Base-by-base conservation (phyloP, 805 yeast genomes). In the Saturnispora mendoncae region DNA sequence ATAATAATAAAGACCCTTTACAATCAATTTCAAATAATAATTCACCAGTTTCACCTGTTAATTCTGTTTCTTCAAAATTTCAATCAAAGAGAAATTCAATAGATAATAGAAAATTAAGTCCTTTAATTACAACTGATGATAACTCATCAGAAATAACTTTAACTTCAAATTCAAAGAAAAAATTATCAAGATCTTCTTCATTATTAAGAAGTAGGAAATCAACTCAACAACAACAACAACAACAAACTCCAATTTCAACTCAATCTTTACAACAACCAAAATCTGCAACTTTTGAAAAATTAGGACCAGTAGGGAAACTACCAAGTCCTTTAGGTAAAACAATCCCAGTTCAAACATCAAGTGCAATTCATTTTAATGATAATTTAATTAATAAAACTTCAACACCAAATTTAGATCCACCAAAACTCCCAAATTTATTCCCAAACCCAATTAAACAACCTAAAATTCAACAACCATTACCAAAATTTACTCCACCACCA, bases 251-350 rank as follows among this genome's bases (percentile, higher is more conserved):
- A 35, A 24, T 27, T 21, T 33, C 19, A 18, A 7, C 26, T 23
- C 26, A 23, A 23, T 23, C 26, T 23, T 23, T 10, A 7, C 26
- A 23, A 23, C 39, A 31, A 28, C 20, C 41, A 15, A 36, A 33
- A 34, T 42, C 48, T 28, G 46, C 45, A 6, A 34, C 51, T 13
- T 60, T 60, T 42, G 64, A 59, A 37, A 60, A 60, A 33, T 19
- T 60, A 17, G 64, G 64, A 1, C 62, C 61, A 7, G 64, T 60
- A 21, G 64, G 64, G 10, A 58, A 54, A 33, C 52, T 51, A 23
- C 64, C 64, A 1, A 56, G 55, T 6, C 64, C 64, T 0, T 47
- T 58, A 4, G 64, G 64, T 13, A 55, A 49, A 6, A 60, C 64
- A 3, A 60, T 60, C 20, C 57, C 64, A 1, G 64, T 60, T 20